phyloP scores from a whole-genome alignment of 108 stramenopile species.

The Fistulifera pelliculosa region DNA sequence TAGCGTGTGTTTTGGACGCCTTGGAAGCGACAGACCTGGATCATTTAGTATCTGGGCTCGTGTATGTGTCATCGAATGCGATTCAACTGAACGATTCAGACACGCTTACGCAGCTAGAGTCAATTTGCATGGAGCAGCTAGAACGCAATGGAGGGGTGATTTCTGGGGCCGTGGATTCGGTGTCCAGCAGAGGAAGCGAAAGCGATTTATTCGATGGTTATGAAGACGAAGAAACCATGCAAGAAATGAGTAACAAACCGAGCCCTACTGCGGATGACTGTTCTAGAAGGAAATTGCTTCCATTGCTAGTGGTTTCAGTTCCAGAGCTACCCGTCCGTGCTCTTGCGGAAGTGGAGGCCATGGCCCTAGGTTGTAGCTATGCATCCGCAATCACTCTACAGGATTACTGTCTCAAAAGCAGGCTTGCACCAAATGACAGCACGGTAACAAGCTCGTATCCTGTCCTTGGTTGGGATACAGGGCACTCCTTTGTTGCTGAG shows the following conservation, averaged over 20 bases:
- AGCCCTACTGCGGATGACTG: not conserved
- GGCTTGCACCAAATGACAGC: no score
- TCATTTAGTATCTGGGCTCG: slow-evolving; percentile 43
- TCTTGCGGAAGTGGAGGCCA: slow-evolving; percentile 61
- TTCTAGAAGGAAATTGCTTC: slow-evolving; percentile 2
- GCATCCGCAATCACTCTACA: no score
- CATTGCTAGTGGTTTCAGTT: slow-evolving; percentile 63
- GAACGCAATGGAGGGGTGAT: slow-evolving; percentile 49
- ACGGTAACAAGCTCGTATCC: no score
- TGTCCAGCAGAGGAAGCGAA: slow-evolving; percentile 24
- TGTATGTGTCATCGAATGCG: slow-evolving; percentile 36
- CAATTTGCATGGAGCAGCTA: slow-evolving; percentile 29
- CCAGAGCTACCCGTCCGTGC: slow-evolving; percentile 79
- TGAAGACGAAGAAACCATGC: slow-evolving; percentile 69
- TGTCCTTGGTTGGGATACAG: no score
- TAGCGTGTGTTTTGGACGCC: slow-evolving; percentile 69
- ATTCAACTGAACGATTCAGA: not conserved
- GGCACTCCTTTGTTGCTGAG: no score
- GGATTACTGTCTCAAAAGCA: no score
- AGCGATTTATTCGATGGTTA: slow-evolving; percentile 61
- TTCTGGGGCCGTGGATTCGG: slow-evolving; percentile 54
- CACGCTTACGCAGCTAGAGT: slow-evolving; percentile 13
- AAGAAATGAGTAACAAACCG: slow-evolving; percentile 42
- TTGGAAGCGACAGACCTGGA: slow-evolving; percentile 62
- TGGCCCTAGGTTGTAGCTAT: slow-evolving; percentile 13